A percentile compares a stretch with the other conserved stretches of the same genome.
Evolutionary conservation across 1,284 basidiomycete genomes (phyloP).

Genomic region (Xerocomus minutiporus): DNA sequence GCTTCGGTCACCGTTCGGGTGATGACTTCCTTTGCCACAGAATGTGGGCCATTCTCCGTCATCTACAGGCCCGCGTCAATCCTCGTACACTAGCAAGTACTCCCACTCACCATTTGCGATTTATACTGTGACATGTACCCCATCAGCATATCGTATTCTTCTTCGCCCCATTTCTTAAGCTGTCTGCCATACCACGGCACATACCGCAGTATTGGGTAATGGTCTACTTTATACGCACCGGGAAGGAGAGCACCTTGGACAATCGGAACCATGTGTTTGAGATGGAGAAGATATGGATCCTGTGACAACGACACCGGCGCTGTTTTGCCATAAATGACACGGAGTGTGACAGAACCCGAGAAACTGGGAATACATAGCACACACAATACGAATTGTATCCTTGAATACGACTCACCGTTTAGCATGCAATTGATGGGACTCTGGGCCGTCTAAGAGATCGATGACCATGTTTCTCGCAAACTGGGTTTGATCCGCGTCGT

Average conservation of each 20-base stretch:
- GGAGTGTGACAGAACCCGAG: slow-evolving; percentile 59
- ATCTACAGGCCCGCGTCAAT: slow-evolving; percentile 2
- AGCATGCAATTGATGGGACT: slow-evolving; percentile 30
- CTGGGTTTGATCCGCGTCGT: slow-evolving; percentile 34
- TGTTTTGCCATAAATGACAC: slow-evolving; percentile 61
- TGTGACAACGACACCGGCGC: slow-evolving; percentile 41
- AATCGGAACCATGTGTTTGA: slow-evolving; percentile 27
- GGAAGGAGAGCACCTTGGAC: slow-evolving; percentile 52
- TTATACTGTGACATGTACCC: slow-evolving; percentile 17
- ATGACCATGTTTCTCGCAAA: slow-evolving; percentile 37
- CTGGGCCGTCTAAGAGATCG: slow-evolving; percentile 38
- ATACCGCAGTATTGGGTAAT: slow-evolving; percentile 51
- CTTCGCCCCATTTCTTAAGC: slow-evolving; percentile 48
- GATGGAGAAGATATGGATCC: slow-evolving; percentile 44
- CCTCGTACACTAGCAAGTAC: too few relatives aligned
- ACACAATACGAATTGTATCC: neutral
- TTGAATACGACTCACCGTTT: slow-evolving; percentile 20
- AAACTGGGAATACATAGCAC: slow-evolving; percentile 39
- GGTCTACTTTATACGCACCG: slow-evolving; percentile 55
- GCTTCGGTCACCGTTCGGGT: slow-evolving; percentile 44
- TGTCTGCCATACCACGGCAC: slow-evolving; percentile 58
- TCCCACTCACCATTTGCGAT: slow-evolving; percentile 11
- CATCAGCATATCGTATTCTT: slow-evolving; percentile 40
- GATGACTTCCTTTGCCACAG: slow-evolving; percentile 50
- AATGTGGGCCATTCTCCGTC: slow-evolving; percentile 14